Conservation (phyloP, 1,284 basidiomycete genomes). For the Quambalaria eucalypti region DNA sequence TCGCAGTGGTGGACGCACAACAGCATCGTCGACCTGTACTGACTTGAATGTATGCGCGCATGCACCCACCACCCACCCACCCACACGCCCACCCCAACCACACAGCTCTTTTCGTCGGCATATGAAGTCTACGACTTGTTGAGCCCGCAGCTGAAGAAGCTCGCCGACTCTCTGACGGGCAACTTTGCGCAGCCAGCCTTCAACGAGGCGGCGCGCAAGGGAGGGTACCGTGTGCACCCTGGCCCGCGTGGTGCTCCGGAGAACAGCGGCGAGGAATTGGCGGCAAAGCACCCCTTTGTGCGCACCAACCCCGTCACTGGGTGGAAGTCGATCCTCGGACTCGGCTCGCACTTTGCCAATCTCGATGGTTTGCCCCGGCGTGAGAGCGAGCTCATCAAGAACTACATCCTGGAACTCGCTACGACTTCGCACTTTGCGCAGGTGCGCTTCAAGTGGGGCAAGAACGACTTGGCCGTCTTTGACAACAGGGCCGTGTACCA, state of each 20-base stretch:
- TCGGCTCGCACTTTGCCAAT: constrained; percentile 52
- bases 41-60: too few relatives aligned
- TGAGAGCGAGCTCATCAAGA: constrained; percentile 55
- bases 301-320: constrained; percentile 57
- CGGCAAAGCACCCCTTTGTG: constrained; percentile 53
- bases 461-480: constrained; percentile 35
- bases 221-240: constrained; percentile 34
- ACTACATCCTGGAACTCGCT: constrained; percentile 50
- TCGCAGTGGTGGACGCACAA: too few relatives aligned
- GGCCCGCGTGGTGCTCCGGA: constrained; percentile 49
- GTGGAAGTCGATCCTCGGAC: constrained; percentile 60
- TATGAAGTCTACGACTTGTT: constrained; percentile 61
- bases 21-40: too few relatives aligned
- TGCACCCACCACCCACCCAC: too few relatives aligned
- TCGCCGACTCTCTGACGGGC: constrained; percentile 51
- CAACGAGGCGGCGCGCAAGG: constrained; percentile 13
- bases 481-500: constrained; percentile 19
- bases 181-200: constrained; percentile 15
- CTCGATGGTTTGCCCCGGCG: constrained; percentile 58
- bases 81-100: too few relatives aligned
- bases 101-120: constrained; percentile 51
- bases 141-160: constrained; percentile 55
- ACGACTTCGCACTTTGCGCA: constrained; percentile 58
- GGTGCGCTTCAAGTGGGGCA: constrained; percentile 52
- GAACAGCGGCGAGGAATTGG: constrained; percentile 56